These are phyloP conservation scores for Solanum pennellii DNA, from an alignment of 257 asterid species.

Conservation along the genomic window DNA sequence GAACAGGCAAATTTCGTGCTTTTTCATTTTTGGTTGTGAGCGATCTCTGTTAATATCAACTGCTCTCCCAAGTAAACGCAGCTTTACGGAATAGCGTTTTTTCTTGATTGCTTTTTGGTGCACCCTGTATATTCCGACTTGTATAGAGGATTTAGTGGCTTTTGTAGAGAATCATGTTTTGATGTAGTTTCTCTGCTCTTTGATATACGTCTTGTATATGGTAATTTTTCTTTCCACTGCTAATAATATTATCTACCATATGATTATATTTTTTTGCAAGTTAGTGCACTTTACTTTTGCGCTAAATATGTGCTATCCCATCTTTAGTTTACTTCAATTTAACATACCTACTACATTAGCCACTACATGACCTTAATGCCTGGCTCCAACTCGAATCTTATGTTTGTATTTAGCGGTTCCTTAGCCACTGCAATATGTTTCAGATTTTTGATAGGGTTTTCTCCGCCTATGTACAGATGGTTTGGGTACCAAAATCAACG, in stretches of 20 bases:
- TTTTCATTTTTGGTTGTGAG: not conserved
- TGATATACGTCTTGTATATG: not conserved
- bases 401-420: not conserved
- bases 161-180: not conserved
- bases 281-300: not conserved
- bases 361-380: not conserved
- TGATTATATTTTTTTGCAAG: not conserved
- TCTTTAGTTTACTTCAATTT: not conserved
- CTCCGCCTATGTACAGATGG: conserved; percentile 29
- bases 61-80: not conserved
- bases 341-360: not conserved
- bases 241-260: not conserved
- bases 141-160: not conserved
- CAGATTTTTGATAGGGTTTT: not conserved
- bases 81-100: not conserved
- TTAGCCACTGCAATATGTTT: not conserved
- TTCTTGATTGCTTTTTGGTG: not conserved
- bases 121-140: not conserved
- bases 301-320: not conserved
- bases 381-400: not conserved
- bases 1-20: not conserved
- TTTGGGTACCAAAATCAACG: conserved; percentile 30
- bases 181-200: not conserved
- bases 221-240: not conserved
- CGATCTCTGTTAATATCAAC: not conserved